Evolutionary conservation across 2,329 filamentous ascomycete genomes (phyloP).

Genomic region (Monascus ruber): DNA sequence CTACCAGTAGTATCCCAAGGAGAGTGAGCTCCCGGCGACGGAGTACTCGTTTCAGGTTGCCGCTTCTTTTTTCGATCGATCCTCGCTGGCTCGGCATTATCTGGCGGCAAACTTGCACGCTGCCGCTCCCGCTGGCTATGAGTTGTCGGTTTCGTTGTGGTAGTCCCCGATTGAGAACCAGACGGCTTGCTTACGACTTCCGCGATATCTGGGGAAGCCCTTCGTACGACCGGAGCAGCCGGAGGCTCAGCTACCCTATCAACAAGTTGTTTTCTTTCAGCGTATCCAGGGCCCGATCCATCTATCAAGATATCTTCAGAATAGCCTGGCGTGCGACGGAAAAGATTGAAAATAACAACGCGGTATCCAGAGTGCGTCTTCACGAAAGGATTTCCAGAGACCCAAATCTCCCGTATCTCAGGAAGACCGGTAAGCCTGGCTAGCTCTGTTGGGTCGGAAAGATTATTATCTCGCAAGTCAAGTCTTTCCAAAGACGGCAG

Average conservation of each 20-base stretch:
- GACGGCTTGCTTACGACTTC: slow-evolving; percentile 58
- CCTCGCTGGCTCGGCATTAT: too few relatives aligned
- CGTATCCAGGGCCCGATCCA: slow-evolving; percentile 67
- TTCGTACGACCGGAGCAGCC: slow-evolving; percentile 66
- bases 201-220: slow-evolving; percentile 49
- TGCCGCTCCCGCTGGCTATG: background rate
- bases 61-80: slow-evolving; percentile 37
- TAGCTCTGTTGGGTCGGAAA: slow-evolving; percentile 84
- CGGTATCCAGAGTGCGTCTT: slow-evolving; percentile 78
- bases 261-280: slow-evolving; percentile 71
- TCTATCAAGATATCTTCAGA: slow-evolving; percentile 86
- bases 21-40: slow-evolving; percentile 36
- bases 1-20: slow-evolving; percentile 18
- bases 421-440: slow-evolving; percentile 83
- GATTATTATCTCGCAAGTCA: slow-evolving; percentile 78
- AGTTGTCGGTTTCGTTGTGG: slow-evolving; percentile 3
- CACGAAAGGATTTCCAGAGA: slow-evolving; percentile 83
- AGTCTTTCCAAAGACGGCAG: slow-evolving; percentile 79
- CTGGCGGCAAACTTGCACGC: background rate
- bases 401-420: slow-evolving; percentile 84
- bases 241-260: slow-evolving; percentile 69
- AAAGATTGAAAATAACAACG: slow-evolving; percentile 89
- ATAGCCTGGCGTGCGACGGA: slow-evolving; percentile 79
- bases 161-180: slow-evolving; percentile 7
- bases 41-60: slow-evolving; percentile 47